These are phyloP conservation scores for Fusarium napiforme DNA, from an alignment of 2,329 filamentous ascomycete species.

Conservation along the genomic window DNA sequence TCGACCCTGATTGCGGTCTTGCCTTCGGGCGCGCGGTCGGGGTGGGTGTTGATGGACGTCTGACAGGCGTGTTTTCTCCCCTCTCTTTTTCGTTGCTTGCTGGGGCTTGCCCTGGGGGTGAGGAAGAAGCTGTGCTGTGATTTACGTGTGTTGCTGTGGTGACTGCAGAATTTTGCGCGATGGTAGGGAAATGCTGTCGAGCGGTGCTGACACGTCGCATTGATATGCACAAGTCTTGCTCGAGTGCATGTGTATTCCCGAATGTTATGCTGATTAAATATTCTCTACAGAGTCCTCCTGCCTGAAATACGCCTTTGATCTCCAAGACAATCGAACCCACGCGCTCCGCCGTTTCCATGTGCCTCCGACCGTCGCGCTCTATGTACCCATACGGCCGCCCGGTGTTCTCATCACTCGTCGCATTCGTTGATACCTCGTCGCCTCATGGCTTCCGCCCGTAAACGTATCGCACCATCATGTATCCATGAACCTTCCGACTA, in stretches of 20 bases:
- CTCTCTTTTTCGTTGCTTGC: constrained; percentile 66
- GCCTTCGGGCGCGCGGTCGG: constrained; percentile 80
- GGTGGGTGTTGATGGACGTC: constrained; percentile 90
- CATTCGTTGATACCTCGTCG: background rate
- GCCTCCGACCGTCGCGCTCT: background rate
- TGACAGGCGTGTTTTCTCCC: constrained; percentile 75
- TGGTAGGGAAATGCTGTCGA: fast-evolving
- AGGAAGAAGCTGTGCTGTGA: constrained; percentile 58
- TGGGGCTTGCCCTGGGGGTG: constrained; percentile 58
- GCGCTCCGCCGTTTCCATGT: background rate
- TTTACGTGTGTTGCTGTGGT: background rate
- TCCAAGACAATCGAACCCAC: background rate
- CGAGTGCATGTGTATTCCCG: background rate
- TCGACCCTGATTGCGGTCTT: constrained; percentile 77
- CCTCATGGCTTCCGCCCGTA: constrained; percentile 32
- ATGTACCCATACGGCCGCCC: background rate
- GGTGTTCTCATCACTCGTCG: background rate
- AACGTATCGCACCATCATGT: constrained; percentile 38
- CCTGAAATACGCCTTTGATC: background rate
- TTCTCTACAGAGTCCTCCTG: background rate
- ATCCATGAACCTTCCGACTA: constrained; percentile 33
- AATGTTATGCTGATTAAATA: background rate
- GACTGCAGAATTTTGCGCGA: fast-evolving
- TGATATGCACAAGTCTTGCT: no score
- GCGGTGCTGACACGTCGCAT: fast-evolving